Base-by-base conservation (phyloP, 2,329 filamentous ascomycete genomes). In the Claviceps sp. region DNA sequence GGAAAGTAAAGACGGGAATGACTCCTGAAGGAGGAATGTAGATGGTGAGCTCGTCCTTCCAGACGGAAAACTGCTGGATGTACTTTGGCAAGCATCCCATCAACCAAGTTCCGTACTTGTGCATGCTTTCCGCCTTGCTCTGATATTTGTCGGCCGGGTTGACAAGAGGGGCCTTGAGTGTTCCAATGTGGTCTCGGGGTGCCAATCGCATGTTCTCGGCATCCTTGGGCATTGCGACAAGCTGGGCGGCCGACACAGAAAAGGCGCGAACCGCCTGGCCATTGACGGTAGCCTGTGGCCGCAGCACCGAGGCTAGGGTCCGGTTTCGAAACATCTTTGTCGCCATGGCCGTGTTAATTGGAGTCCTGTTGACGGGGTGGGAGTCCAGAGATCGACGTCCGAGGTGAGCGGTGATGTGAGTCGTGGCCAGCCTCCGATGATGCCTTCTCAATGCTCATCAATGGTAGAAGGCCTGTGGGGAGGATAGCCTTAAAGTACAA, bases 51-150 rank as follows among this genome's bases (percentile, higher is more conserved):
- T 98, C 93, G 67, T 98, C 93, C 75, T 98, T 98, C 93, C 93
- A 98, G 52, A 98, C 91, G 13, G 90, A 95, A 75, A 97, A 97
- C 73, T 98, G 93, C 75, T 98, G 94, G 62, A 98, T 81, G 72
- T 95, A 96, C 77, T 96, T 97, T 62, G 93, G 94, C 65, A 98
- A 72, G 70, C 88, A 95, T 60, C 89, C 90, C 81, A 98, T 91
- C 64, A 98, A 74, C 79, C 95, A 98, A 65, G 94, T 83, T 63
- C 93, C 93, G 67, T 98, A 98, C 64, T 83, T 85, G 77, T 98
- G 93, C 66, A 97, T 76, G 65, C 84, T 79, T 59, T 95, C 87
- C 60, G 87, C 81, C 74, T 91, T 93, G 66, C 87, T 84, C 67
- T 85, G 77, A 72, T 89, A 94, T 72, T 93, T 95, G 77, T 97